Conservation (phyloP, 2,329 filamentous ascomycete species). For the Fusarium floridanum region DNA sequence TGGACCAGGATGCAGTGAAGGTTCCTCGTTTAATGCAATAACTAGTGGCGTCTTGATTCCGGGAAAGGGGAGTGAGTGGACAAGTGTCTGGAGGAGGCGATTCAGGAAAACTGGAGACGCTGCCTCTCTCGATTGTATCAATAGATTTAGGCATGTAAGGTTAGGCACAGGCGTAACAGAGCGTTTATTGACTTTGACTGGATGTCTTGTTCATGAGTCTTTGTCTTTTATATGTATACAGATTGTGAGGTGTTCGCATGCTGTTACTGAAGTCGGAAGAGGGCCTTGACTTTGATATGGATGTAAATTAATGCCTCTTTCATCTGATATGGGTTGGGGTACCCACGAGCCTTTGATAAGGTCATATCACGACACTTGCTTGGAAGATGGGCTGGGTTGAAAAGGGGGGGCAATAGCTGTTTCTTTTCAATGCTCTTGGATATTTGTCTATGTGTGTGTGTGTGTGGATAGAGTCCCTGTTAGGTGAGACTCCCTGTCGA, state of each 20-base stretch:
- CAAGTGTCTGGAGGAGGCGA: conserved; percentile 3
- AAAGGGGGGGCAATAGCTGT: background rate
- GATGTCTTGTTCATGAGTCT: background rate
- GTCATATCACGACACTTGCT: background rate
- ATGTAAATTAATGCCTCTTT: background rate
- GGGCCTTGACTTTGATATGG: no score
- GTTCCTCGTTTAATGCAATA: background rate
- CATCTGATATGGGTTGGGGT: background rate
- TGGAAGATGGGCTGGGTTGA: background rate
- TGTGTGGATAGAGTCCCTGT: no score
- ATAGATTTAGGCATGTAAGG: conserved; percentile 46
- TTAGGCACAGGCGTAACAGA: conserved; percentile 42
- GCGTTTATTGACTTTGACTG: conserved; percentile 24
- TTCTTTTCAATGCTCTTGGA: background rate
- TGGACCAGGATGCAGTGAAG: background rate
- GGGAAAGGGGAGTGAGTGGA: conserved; percentile 14
- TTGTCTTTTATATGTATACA: no score
- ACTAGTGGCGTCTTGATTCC: conserved; percentile 6
- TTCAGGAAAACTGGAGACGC: conserved; percentile 22
- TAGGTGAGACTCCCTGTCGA: background rate
- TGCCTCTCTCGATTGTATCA: conserved; percentile 37
- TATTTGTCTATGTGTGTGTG: background rate
- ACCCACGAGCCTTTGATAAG: background rate
- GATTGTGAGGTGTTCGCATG: no score
- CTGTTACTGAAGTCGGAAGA: no score